Conservation (phyloP, 352 stramenopile species). For the Phytophthora tentaculata region DNA sequence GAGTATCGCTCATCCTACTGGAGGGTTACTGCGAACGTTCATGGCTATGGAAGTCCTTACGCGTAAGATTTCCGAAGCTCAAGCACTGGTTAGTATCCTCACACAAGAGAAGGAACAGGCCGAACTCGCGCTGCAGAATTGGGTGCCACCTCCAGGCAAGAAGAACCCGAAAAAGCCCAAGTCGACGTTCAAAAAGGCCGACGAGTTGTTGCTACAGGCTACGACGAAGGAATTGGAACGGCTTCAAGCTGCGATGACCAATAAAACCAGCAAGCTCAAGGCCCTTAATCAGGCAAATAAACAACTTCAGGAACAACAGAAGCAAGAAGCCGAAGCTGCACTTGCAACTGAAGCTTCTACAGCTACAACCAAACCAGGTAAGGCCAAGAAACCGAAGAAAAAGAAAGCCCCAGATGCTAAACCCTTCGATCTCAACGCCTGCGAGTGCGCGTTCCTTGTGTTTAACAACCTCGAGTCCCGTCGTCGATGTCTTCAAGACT, state of each 20-base stretch:
- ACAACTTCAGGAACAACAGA: conserved; percentile 17
- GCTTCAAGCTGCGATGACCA: conserved; percentile 44
- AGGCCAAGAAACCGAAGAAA: conserved; percentile 26
- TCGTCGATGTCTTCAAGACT: conserved; percentile 79
- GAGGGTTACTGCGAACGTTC: conserved; percentile 74
- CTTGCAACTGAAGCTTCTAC: not conserved
- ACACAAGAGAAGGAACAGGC: conserved; percentile 54
- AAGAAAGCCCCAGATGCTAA: conserved; percentile 32
- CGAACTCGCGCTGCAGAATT: conserved; percentile 21
- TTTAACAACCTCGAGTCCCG: conserved; percentile 89
- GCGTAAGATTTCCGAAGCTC: conserved; percentile 58
- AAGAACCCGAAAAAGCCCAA: conserved; percentile 41
- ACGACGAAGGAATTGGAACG: conserved; percentile 40
- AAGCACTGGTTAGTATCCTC: conserved; percentile 59
- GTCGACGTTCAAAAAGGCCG: conserved; percentile 36
- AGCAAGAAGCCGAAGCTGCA: conserved; percentile 15
- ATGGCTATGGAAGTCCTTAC: conserved; percentile 76
- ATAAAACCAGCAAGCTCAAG: conserved; percentile 75
- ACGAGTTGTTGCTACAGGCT: conserved; percentile 47
- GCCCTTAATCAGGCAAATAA: conserved; percentile 50
- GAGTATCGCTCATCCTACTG: conserved; percentile 77
- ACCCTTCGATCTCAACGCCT: conserved; percentile 66
- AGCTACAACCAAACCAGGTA: not conserved
- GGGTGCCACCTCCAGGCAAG: conserved; percentile 30
- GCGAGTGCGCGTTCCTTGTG: conserved; percentile 85